Conservation (phyloP, 352 stramenopile species). For the Globisporangium takayamanum region DNA sequence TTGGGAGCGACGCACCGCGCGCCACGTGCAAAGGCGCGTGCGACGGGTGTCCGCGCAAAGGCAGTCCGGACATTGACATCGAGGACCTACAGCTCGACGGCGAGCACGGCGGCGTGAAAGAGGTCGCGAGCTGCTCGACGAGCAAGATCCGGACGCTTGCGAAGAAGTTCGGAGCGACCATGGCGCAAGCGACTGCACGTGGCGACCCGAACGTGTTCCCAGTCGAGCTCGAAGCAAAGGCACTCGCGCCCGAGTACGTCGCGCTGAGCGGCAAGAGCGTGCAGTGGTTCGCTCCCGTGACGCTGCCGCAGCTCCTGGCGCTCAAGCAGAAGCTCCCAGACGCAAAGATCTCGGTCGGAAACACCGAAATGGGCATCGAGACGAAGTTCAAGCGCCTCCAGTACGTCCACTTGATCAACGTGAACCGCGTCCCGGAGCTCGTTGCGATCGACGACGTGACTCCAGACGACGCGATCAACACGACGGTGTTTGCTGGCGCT, state of each 20-base stretch:
- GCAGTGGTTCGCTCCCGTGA: conserved; percentile 92
- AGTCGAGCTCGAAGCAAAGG: conserved; percentile 53
- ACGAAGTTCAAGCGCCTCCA: conserved; percentile 91
- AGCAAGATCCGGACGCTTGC: conserved; percentile 58
- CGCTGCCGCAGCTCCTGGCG: conserved; percentile 82
- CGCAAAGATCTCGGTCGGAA: conserved; percentile 93
- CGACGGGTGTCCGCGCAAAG: conserved; percentile 58
- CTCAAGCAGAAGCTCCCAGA: conserved; percentile 80
- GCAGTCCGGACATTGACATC: conserved; percentile 38
- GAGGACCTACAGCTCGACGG: conserved; percentile 35
- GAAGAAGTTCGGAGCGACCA: conserved; percentile 24
- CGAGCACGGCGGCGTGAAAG: conserved; percentile 18
- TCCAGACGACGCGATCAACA: conserved; percentile 40
- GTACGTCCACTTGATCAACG: conserved; percentile 64
- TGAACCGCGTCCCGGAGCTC: conserved; percentile 64
- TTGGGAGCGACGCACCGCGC: conserved; percentile 55
- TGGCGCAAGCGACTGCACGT: conserved; percentile 17
- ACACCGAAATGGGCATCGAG: conserved; percentile 97
- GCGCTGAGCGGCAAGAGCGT: conserved; percentile 64
- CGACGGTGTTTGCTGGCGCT: conserved; percentile 27
- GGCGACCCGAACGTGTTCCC: conserved; percentile 33
- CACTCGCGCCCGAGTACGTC: conserved; percentile 41
- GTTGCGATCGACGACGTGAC: conserved; percentile 35
- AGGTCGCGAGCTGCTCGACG: conserved; percentile 58
- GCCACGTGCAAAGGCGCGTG: conserved; percentile 62